Evolutionary conservation across 129 eudicot genomes (phyloP), one percentile per base, ranked within the genome.

Genomic region (Tanacetum coccineum): DNA sequence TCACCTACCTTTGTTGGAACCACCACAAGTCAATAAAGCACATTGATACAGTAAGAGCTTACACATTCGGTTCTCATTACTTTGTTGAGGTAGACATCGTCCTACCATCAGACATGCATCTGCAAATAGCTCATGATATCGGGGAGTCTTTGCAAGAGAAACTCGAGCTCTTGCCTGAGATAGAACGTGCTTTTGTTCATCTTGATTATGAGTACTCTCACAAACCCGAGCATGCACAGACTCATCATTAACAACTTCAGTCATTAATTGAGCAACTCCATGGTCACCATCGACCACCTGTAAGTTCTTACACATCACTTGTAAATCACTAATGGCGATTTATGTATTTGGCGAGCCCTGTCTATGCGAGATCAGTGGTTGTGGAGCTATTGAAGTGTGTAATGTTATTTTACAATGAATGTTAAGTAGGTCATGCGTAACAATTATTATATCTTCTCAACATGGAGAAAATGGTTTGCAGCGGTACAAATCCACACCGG

Each of bases 1-100:
- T 89, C 18, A 89, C 96, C 0, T 89, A 89, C 79, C 87, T 89
- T 13, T 89, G 96, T 65, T 89, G 96, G 96, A 89, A 89, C 75
- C 96, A 89, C 82, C 96, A 89, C 85, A 89, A 83, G 76, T 62
- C 93, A 30, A 83, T 89, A 67, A 83, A 74, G 55, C 96, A 89
- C 69, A 89, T 85, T 1, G 93, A 89, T 59, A 89, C 96, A 0
- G 96, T 89, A 14, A 67, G 93, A 22, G 96, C 93, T 1, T 89
- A 89, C 76, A 89, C 96, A 4, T 89, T 89, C 59, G 96, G 96
- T 44, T 89, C 93, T 14, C 96, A 89, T 72, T 89, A 60, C 47
- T 60, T 60, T 60, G 66, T 60, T 60, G 96, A 89, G 78, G 96
- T 89, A 6, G 96, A 89, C 67, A 89, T 89, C 17, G 66, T 60